Evolutionary conservation across 31 red algal genomes (phyloP).

Genomic region (Endocladia muricata): DNA sequence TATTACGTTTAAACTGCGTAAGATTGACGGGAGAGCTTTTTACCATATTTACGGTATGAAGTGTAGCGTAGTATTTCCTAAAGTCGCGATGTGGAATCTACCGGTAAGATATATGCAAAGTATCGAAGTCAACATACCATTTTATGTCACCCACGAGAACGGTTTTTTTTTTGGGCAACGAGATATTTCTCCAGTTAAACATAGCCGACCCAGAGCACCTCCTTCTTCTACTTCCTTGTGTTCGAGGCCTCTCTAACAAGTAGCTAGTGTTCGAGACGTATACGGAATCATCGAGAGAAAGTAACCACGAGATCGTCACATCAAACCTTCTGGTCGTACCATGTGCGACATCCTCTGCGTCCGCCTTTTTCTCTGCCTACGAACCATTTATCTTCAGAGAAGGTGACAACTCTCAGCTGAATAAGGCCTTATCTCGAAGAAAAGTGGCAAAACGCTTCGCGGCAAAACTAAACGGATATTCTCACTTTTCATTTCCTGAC

Average conservation of each 20-base stretch:
- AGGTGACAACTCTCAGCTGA: neutral
- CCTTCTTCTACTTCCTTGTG: neutral
- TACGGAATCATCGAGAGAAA: neutral
- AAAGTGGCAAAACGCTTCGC: conserved; percentile 7
- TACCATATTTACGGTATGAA: conserved; percentile 26
- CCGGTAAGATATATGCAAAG: conserved; percentile 10
- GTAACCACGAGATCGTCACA: neutral
- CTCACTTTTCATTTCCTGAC: neutral
- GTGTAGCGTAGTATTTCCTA: conserved; percentile 15
- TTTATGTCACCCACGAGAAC: conserved; percentile 24
- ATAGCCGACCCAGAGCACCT: conserved; percentile 12
- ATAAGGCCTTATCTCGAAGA: neutral
- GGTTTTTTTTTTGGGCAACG: conserved; percentile 33
- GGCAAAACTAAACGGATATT: conserved; percentile 8
- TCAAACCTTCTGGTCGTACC: conserved; percentile 24
- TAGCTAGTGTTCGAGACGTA: conserved; percentile 11
- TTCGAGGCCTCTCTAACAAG: neutral
- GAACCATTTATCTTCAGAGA: neutral
- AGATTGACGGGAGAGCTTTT: conserved; percentile 32
- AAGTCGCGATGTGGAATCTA: conserved; percentile 30
- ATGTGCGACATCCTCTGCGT: neutral
- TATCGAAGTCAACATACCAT: neutral
- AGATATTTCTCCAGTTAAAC: conserved; percentile 24
- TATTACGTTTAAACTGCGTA: conserved; percentile 16
- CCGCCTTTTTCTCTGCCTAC: neutral